phyloP scores from a whole-genome alignment of 2,329 filamentous ascomycete genomes.

The Neopestalotiopsis clavispora region DNA sequence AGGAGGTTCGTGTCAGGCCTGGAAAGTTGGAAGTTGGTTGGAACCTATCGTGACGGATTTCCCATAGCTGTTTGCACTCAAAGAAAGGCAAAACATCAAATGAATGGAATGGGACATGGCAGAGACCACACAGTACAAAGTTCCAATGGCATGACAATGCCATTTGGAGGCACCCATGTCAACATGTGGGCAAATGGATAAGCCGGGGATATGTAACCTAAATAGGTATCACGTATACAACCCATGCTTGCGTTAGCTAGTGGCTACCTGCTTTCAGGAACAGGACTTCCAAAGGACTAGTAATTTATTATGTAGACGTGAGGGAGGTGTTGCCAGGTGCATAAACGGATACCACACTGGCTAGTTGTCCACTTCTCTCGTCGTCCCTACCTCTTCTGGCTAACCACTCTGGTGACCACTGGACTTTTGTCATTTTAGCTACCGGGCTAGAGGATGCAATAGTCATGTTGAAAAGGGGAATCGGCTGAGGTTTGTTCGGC shows the following conservation, averaged over 20 bases:
- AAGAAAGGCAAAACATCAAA: not conserved
- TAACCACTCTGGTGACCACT: slow-evolving; percentile 1
- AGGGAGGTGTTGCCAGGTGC: not conserved
- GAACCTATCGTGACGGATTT: not conserved
- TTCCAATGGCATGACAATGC: not conserved
- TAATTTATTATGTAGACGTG: not conserved
- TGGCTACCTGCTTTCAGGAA: not conserved
- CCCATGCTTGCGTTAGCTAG: not conserved
- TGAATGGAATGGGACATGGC: not conserved
- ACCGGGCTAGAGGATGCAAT: not conserved
- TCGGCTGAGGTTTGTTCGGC: not conserved
- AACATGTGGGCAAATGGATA: not conserved
- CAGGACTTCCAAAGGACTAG: not conserved
- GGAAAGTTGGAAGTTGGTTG: not conserved
- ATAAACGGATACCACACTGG: not conserved
- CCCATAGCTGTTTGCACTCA: not conserved
- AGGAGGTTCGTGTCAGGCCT: not conserved
- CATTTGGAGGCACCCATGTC: not conserved
- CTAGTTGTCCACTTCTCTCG: not conserved
- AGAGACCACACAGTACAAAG: not conserved
- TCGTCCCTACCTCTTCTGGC: not conserved
- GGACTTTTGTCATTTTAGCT: slow-evolving; percentile 3
- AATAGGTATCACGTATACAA: not conserved
- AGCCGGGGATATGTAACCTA: slow-evolving; percentile 2
- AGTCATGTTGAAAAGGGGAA: not conserved